Conservation (phyloP, 1,284 basidiomycete species). For the Sanghuangporus weigelae region DNA sequence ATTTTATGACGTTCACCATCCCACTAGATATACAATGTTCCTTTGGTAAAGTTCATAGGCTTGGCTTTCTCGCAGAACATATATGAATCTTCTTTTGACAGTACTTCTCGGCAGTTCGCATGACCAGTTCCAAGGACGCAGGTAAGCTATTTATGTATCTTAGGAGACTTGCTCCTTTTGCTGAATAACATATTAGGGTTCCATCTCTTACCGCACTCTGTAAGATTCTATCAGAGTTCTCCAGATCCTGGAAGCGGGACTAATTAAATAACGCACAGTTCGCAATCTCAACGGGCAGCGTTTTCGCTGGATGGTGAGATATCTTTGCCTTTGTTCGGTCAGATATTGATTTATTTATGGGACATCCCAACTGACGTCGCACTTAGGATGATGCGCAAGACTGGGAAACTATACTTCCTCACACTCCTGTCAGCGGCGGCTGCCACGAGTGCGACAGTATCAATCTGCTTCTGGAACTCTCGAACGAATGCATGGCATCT, state of each 20-base stretch:
- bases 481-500: constrained; percentile 58
- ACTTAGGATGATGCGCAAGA: constrained; percentile 72
- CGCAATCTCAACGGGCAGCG: constrained; percentile 74
- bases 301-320: constrained; percentile 77
- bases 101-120: constrained; percentile 85
- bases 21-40: constrained; percentile 78
- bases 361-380: constrained; percentile 6
- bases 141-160: constrained; percentile 36
- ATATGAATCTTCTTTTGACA: constrained; percentile 21
- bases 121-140: constrained; percentile 65
- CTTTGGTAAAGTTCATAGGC: constrained; percentile 46
- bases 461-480: constrained; percentile 59
- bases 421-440: constrained; percentile 55
- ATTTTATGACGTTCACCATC: neutral
- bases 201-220: constrained; percentile 85
- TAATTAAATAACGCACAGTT: constrained; percentile 36
- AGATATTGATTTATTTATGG: neutral
- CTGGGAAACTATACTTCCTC: constrained; percentile 75
- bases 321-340: neutral
- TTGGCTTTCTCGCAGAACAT: constrained; percentile 10
- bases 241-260: neutral
- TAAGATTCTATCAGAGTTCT: constrained; percentile 33
- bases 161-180: constrained; percentile 1
- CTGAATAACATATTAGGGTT: constrained; percentile 38
- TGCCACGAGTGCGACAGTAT: constrained; percentile 48